Base-by-base conservation (phyloP, 345 rosid genomes). In the Pistacia atlantica region DNA sequence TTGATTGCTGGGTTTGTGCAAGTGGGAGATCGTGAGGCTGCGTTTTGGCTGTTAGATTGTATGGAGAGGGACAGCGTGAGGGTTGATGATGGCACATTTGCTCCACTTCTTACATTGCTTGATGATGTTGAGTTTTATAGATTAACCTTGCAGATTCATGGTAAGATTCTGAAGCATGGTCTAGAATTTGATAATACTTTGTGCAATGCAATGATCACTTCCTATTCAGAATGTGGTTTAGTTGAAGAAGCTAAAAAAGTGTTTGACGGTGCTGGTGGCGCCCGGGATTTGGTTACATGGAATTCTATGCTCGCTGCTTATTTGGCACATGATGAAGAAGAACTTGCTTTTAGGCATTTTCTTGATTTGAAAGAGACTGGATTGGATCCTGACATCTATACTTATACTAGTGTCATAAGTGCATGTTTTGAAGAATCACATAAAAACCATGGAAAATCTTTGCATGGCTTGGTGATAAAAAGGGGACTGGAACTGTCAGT, bases 81-180 rank as follows among this genome's bases (percentile, higher is more conserved):
- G 38, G 81, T 78, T 75, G 94, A 89, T 57, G 95, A 90, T 83
- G 96, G 94, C 10, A 85, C 97, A 7, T 91, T 88, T 76, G 85
- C 94, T 74, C 97, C 97, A 1, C 86, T 93, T 80, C 85, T 93
- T 66, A 87, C 93, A n/a, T 79, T 91, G 81, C 94, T 93, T 75
- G 82, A 86, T 65, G 86, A 80, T 72, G 77, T 84, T 2, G 59
- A 71, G 77, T 88, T 86, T 60, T 80, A 69, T 49, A 78, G 66
- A 28, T 69, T 76, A 14, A 75, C 86, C 2, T 78, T 60, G 84
- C 89, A 89, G 82, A 72, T 88, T 73, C 96, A 91, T 80, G 87
- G 83, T 76, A 91, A 91, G 86, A 82, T 85, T 75, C 75, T 88
- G 1, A 90, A 86, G 71, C 84, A 55, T 14, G 90, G 97, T 59